phyloP scores from a whole-genome alignment of 345 rosid species.

The Pugionium dolabratum region DNA sequence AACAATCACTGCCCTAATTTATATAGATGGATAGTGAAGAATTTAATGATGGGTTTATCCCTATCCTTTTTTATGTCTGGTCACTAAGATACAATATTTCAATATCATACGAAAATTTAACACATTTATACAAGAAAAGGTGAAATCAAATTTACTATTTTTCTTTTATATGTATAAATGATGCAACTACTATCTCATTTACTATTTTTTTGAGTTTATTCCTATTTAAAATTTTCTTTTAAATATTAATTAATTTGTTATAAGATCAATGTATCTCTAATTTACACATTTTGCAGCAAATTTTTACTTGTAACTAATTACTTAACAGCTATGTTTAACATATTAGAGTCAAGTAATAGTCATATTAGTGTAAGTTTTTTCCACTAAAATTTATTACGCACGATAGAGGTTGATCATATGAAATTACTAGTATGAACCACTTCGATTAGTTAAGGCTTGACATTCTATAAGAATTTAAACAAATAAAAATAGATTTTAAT shows the following conservation, averaged over 20 bases:
- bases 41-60: background rate
- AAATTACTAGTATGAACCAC: background rate
- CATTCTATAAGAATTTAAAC: background rate
- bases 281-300: background rate
- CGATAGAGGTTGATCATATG: background rate
- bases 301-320: background rate
- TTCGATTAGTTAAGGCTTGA: background rate
- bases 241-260: background rate
- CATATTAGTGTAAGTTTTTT: background rate
- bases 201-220: too few species aligned
- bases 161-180: too few species aligned
- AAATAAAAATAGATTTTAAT: background rate
- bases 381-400: background rate
- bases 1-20: background rate
- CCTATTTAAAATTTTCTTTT: background rate
- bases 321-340: background rate
- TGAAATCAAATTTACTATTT: too few species aligned
- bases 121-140: too few species aligned
- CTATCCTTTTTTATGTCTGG: too few species aligned
- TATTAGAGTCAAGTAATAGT: background rate
- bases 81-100: too few species aligned
- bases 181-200: too few species aligned
- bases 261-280: background rate
- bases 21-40: slow-evolving; percentile 13
- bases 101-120: too few species aligned